Base-by-base conservation (phyloP, 1,139 yeast species). In the Hyphopichia burtonii region DNA sequence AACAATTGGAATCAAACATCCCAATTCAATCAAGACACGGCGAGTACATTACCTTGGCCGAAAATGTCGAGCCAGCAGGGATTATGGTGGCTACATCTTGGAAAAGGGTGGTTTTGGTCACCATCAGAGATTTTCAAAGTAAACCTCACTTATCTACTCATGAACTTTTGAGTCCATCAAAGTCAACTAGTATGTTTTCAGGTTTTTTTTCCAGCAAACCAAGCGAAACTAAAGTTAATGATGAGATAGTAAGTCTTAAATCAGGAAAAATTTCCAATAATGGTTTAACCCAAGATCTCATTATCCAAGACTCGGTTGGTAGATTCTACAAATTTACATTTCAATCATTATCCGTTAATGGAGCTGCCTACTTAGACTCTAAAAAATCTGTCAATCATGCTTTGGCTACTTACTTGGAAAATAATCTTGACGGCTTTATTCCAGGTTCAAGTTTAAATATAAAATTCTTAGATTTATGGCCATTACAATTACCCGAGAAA, bases 41-140 rank as follows among this genome's bases (percentile, higher is more conserved):
- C 23, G 95, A 87, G 55, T 62, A 63, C 38, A 69, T 88, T 20
- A 78, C 82, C 1, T 58, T 73, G 36, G 77, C 84, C 2, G 78
- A 81, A 46, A 80, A 78, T 47, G 74, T 83, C 14, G 91, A 86
- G 50, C 93, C 94, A 0, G 82, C 86, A 3, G 96, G 96, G 1
- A 66, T 89, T 6, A 70, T 84, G 1, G 59, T 86, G 10, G 78
- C 90, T 5, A 88, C 96, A 0, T 80, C 89, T 5, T 71, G 78
- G 53, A 89, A 88, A 32, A 68, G 94, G 46, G 78, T 85, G 38
- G 60, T 85, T 11, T 68, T 86, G 39, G 59, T 88, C 3, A 71
- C 85, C 0, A 68, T 89, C 31, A 74, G 87, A 48, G 95, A 89
- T 58, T 69, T 77, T 39, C 74, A 78, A 37, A 93, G 95, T 36